phyloP scores from a whole-genome alignment of 169 alveolate genomes.

The Ichthyophthirius multifiliis region DNA sequence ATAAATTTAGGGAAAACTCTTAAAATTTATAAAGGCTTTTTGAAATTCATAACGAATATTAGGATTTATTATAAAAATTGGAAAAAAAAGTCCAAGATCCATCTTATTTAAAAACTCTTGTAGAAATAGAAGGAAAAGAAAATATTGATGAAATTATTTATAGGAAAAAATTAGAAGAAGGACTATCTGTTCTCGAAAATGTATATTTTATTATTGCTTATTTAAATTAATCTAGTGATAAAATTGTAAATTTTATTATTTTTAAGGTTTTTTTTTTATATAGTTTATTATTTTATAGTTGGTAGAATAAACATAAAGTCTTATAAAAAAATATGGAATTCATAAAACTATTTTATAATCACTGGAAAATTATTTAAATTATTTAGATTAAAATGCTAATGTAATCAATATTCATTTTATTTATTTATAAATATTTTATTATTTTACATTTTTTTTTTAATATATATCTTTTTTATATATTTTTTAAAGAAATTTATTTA shows the following conservation, averaged over 20 bases:
- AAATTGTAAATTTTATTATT: not conserved
- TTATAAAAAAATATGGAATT: too few species aligned
- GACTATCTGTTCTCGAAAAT: not conserved
- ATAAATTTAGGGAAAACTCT: not conserved
- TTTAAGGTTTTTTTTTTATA: too few species aligned
- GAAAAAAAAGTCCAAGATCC: not conserved
- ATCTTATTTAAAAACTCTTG: not conserved
- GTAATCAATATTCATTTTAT: too few species aligned
- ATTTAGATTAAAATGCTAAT: too few species aligned
- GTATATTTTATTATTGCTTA: not conserved
- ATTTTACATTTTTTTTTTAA: too few species aligned
- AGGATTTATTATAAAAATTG: not conserved
- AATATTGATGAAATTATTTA: not conserved
- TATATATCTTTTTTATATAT: too few species aligned
- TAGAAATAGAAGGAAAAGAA: not conserved
- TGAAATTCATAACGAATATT: not conserved
- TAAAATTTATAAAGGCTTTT: not conserved
- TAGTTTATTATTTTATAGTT: too few species aligned
- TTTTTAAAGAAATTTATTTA: too few species aligned
- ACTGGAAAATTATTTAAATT: too few species aligned
- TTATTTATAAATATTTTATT: too few species aligned
- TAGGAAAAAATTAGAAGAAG: not conserved
- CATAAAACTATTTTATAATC: too few species aligned
- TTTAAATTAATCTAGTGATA: not conserved
- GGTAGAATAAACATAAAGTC: too few species aligned